These are phyloP conservation scores for Trichopus zeylanicus DNA, from an alignment of 116 monocot genomes.

Conservation along the genomic window DNA sequence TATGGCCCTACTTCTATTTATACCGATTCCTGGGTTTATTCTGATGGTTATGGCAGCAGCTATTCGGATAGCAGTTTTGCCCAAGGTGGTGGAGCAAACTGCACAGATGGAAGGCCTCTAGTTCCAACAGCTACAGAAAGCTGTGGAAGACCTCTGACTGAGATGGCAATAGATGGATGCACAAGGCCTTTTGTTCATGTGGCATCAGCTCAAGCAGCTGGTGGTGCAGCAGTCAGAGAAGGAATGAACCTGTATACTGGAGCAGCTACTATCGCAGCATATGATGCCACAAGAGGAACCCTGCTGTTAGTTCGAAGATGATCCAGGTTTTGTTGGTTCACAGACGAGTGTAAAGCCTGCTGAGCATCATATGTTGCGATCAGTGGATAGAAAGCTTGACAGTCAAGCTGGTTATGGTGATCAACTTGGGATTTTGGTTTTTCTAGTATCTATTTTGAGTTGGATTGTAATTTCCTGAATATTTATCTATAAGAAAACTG, in stretches of 20 bases:
- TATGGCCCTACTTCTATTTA: constrained; percentile 9
- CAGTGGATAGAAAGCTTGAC: no score
- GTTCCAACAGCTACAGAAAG: background rate
- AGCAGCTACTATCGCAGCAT: background rate
- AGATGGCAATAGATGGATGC: constrained; percentile 14
- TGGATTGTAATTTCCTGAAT: no score
- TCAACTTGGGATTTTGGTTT: no score
- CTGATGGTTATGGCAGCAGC: constrained; percentile 10
- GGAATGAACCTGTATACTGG: constrained; percentile 13
- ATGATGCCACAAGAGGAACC: constrained; percentile 7
- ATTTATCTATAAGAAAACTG: no score
- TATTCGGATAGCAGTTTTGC: constrained; percentile 13
- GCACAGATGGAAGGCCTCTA: constrained; percentile 16
- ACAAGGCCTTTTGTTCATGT: constrained; percentile 6
- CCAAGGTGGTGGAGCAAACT: background rate
- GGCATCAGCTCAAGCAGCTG: background rate
- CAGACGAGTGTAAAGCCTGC: no score
- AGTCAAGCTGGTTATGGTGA: no score
- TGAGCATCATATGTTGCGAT: no score
- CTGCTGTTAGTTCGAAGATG: constrained; percentile 9
- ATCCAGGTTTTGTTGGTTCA: no score
- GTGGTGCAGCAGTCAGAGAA: background rate
- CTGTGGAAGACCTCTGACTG: background rate
- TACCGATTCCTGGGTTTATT: background rate
- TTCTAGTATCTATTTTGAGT: no score